Base-by-base conservation (phyloP, 2,329 filamentous ascomycete genomes). In the Trichoderma sp. region DNA sequence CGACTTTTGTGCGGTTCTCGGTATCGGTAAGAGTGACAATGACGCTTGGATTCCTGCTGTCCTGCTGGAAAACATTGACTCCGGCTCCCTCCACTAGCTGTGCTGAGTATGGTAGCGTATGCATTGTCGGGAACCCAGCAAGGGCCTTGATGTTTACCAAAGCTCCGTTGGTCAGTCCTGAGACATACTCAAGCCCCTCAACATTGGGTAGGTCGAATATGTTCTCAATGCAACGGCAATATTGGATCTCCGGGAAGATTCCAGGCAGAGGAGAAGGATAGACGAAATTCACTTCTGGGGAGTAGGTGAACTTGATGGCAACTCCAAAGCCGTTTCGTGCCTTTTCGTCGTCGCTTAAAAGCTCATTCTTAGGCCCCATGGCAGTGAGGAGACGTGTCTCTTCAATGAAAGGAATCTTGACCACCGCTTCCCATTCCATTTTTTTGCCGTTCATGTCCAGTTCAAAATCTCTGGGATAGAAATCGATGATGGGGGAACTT, bases 371-470 rank as follows among this genome's bases (percentile, higher is more conserved):
- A 7, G 94, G 91, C 18, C 87, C 91, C 93, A 99, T 98, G 8
- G 95, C 96, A 47, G 86, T 83, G 70, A 99, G 86, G 3, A 99
- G 85, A 30, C 96, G 90, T 77, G 92, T 90, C 81, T 99, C 95
- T 72, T 99, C 94, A 74, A 99, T 99, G 82, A 99, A 99, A 0
- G 96, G 96, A 78, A 99, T 99, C 82, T 98, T 99, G 75, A 99
- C 94, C 47, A 99, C 95, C 32, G 96, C 96, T 80, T 99, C 96
- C 96, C 96, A 99, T 74, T 99, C 97, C 92, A 97, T 97, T 84
- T 97, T 99, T 85, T 99, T 99, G 73, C 96, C 97, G 77, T 99
- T 98, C 96, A 99, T 98, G 80, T 99, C 97, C 53, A 99, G 86
- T 75, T 97, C 94, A 78, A 99, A 99, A 77, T 99, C 96, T 76